Conservation (phyloP, 192 early-diverging fungal species). For the Backusella psychrophila region DNA sequence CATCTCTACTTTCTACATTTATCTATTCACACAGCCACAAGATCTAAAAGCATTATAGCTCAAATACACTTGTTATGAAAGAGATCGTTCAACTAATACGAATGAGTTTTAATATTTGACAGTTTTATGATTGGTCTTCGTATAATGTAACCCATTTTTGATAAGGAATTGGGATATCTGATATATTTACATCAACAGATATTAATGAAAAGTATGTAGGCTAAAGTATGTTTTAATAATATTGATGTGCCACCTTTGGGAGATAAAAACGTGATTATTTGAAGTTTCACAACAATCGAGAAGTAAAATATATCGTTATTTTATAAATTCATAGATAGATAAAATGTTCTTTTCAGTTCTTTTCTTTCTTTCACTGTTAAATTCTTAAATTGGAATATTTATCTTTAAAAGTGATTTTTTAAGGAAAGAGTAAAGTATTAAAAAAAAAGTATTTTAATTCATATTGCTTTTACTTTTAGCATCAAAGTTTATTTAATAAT, state of each 20-base stretch:
- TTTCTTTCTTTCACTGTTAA: not conserved
- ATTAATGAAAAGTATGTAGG: not conserved
- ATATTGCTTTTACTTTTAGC: not conserved
- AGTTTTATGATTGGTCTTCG: no score
- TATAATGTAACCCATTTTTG: no score
- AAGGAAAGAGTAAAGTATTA: not conserved
- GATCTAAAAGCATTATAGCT: no score
- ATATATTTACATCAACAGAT: not conserved
- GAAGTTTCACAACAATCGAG: not conserved
- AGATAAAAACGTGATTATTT: not conserved
- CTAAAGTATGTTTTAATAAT: not conserved
- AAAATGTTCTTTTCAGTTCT: not conserved
- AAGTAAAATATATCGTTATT: not conserved
- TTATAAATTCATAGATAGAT: not conserved
- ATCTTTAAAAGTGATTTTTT: not conserved
- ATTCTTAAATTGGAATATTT: not conserved
- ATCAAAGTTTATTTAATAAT: not conserved
- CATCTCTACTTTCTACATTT: no score
- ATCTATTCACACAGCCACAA: no score
- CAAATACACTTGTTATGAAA: no score
- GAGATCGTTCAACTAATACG: no score
- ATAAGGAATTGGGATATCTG: no score
- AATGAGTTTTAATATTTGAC: no score
- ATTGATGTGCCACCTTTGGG: not conserved
- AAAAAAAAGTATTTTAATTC: not conserved